These are phyloP conservation scores for Trichoderma oligosporum DNA, from an alignment of 2,329 filamentous ascomycete species.

Conservation along the genomic window DNA sequence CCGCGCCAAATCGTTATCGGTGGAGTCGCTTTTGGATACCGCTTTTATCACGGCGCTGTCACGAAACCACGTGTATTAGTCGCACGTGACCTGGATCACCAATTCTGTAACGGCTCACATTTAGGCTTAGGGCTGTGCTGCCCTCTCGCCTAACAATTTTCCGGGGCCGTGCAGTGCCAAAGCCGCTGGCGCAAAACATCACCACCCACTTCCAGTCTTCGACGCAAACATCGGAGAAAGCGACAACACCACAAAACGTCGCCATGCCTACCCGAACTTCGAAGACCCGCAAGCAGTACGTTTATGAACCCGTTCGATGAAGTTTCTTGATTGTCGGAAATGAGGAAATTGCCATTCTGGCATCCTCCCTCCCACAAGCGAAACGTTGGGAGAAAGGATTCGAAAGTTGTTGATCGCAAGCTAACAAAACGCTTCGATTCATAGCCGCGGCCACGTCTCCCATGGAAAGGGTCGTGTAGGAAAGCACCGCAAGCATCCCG, in stretches of 20 bases:
- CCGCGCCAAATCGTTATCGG: neutral
- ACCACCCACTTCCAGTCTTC: constrained; percentile 36
- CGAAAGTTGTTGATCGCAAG: constrained; percentile 7
- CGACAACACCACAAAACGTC: constrained; percentile 46
- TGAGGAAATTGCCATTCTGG: constrained; percentile 9
- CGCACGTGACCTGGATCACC: neutral
- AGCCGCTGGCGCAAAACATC: constrained; percentile 37
- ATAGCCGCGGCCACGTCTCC: constrained; percentile 93
- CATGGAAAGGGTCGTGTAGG: constrained; percentile 97
- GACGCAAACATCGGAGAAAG: constrained; percentile 40
- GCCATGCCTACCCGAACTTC: constrained; percentile 71
- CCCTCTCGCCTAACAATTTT: constrained; percentile 41
- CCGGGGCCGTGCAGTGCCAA: constrained; percentile 26
- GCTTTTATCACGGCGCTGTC: constrained; percentile 24
- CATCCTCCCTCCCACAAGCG: constrained; percentile 15
- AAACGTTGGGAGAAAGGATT: constrained; percentile 2
- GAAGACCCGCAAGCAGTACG: constrained; percentile 76
- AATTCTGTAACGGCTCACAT: constrained; percentile 4
- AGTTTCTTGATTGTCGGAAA: constrained; percentile 16
- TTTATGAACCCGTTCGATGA: constrained; percentile 32
- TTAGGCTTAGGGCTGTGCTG: constrained; percentile 39
- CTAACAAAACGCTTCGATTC: constrained; percentile 27
- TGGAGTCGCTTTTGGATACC: neutral
- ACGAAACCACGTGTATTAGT: constrained; percentile 31
- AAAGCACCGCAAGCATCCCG: constrained; percentile 93